These are phyloP conservation scores for Colletotrichum sublineola DNA, from an alignment of 2,329 filamentous ascomycete genomes.

Conservation along the genomic window DNA sequence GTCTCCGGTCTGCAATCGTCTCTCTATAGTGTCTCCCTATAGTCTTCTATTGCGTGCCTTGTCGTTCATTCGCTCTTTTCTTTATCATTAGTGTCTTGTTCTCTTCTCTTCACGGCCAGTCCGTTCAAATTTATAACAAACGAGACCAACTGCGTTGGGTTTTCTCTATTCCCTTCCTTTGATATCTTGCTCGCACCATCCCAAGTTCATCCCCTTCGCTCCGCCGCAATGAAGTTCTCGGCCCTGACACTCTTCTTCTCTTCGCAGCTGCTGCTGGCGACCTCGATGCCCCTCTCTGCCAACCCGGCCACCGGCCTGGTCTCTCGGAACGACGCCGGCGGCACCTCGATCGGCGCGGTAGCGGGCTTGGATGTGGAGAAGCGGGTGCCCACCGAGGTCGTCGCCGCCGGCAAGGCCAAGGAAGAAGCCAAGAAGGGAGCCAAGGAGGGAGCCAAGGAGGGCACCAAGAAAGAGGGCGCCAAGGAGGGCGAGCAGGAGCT, in stretches of 20 bases:
- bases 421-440: no score
- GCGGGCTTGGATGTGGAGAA: neutral
- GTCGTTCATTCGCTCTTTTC: neutral
- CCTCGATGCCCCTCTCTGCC: constrained; percentile 23
- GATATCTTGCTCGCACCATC: neutral
- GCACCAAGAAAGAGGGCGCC: constrained; percentile 24
- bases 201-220: neutral
- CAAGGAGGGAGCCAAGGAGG: constrained; percentile 8
- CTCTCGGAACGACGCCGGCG: neutral
- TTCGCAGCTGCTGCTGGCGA: neutral
- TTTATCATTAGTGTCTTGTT: no score
- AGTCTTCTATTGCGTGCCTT: neutral
- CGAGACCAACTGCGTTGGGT: constrained; percentile 11
- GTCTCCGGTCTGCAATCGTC: neutral
- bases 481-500: constrained; percentile 48
- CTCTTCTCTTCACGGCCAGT: constrained; percentile 1
- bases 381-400: constrained; percentile 3
- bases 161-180: neutral
- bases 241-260: constrained; percentile 6
- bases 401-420: neutral
- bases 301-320: neutral
- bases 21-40: neutral
- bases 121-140: neutral
- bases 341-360: neutral
- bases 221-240: constrained; percentile 28